Evolutionary conservation across 495 filamentous ascomycete genomes (phyloP).

Genomic region (Podospora comata): DNA sequence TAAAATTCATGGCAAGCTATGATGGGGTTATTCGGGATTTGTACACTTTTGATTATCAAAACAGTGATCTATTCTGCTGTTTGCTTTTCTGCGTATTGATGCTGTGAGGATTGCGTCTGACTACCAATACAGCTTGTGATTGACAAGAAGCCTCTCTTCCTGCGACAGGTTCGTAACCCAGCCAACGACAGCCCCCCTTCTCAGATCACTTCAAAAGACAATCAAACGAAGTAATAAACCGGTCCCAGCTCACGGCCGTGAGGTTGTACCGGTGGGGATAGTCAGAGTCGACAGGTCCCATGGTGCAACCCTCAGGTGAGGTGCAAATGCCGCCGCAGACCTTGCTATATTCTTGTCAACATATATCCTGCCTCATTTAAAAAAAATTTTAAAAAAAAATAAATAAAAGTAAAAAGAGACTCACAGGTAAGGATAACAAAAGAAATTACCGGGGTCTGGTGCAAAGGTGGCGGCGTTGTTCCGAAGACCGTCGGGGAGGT

Average conservation of each 20-base stretch:
- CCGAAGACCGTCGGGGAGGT: slow-evolving; percentile 32
- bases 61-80: too few species aligned
- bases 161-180: too few species aligned
- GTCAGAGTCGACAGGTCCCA: slow-evolving; percentile 36
- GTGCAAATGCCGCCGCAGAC: slow-evolving; percentile 41
- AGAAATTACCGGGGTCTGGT: slow-evolving; percentile 40
- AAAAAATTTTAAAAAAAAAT: background rate
- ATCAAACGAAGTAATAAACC: slow-evolving; percentile 37
- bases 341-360: slow-evolving; percentile 3
- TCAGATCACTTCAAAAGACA: slow-evolving; percentile 21
- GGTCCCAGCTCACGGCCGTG: slow-evolving; percentile 35
- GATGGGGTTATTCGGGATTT: background rate
- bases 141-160: too few species aligned
- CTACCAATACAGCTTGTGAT: too few species aligned
- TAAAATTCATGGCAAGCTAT: background rate
- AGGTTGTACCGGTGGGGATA: slow-evolving; percentile 40
- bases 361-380: background rate
- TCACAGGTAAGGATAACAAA: slow-evolving; percentile 39
- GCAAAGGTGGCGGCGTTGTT: slow-evolving; percentile 41
- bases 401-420: background rate
- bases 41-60: background rate
- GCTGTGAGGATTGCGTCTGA: too few species aligned
- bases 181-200: background rate
- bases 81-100: too few species aligned
- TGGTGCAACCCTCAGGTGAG: slow-evolving; percentile 46